phyloP scores from a whole-genome alignment of 352 stramenopile species.

The Globisporangium ultimum region DNA sequence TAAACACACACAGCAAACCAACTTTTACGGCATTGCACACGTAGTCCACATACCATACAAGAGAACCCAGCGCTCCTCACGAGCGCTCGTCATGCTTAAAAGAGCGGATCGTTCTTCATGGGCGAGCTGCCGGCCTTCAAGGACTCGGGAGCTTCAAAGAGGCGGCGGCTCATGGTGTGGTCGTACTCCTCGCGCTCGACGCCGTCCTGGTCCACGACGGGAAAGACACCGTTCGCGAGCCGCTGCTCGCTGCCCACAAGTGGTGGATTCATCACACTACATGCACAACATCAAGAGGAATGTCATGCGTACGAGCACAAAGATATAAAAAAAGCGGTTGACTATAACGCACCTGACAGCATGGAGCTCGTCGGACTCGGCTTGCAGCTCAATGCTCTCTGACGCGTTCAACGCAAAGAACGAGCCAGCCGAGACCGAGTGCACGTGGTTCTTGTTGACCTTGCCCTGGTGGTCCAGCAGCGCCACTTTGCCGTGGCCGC shows the following conservation, averaged over 20 bases:
- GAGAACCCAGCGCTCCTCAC: too few relatives aligned
- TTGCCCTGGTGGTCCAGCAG: conserved; percentile 46
- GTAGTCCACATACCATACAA: too few relatives aligned
- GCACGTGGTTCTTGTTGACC: conserved; percentile 25
- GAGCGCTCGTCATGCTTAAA: conserved; percentile 25
- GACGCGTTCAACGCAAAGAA: conserved; percentile 63
- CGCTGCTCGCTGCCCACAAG: conserved; percentile 54
- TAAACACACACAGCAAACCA: too few relatives aligned
- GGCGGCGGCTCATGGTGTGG: conserved; percentile 36
- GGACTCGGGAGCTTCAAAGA: conserved; percentile 75
- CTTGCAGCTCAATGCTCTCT: conserved; percentile 47
- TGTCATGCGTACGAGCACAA: background rate
- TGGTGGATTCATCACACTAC: conserved; percentile 77
- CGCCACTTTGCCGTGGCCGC: conserved; percentile 43
- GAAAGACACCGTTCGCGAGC: conserved; percentile 59
- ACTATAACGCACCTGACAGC: conserved; percentile 43
- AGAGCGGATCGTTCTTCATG: conserved; percentile 81
- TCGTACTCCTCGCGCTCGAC: conserved; percentile 56
- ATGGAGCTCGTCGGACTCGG: conserved; percentile 61
- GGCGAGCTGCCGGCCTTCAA: conserved; percentile 70
- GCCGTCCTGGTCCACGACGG: conserved; percentile 61
- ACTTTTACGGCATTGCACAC: too few relatives aligned
- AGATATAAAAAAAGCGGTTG: too few relatives aligned
- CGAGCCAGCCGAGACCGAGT: conserved; percentile 40
- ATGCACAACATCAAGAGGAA: background rate